Conservation (phyloP, 306 rosid species). For the Rubus parviflorus region DNA sequence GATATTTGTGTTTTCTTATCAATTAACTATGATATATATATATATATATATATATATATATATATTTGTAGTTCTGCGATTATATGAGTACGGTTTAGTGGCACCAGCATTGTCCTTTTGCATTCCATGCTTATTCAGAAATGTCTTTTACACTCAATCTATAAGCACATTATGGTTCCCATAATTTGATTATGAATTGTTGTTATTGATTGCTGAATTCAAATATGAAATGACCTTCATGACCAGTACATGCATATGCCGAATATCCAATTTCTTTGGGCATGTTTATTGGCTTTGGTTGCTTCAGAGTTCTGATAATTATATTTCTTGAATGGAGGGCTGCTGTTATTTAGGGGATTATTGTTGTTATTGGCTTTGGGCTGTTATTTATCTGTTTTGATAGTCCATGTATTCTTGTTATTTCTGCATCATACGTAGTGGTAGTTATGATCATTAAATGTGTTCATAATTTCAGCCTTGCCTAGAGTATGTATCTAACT, state of each 20-base stretch:
- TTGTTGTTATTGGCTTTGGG: no score
- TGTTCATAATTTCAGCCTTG: no score
- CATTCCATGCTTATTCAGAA: conserved; percentile 13
- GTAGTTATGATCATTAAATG: no score
- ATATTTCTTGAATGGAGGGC: background rate
- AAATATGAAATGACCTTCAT: conserved; percentile 4
- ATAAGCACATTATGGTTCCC: background rate
- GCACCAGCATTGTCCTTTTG: conserved; percentile 10
- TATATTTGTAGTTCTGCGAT: background rate
- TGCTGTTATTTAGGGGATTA: background rate
- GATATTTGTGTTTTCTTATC: no score
- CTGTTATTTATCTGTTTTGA: no score
- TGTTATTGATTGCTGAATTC: background rate
- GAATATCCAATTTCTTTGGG: background rate
- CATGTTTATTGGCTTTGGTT: background rate
- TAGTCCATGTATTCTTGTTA: no score
- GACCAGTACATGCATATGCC: background rate
- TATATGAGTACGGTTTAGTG: conserved; percentile 23
- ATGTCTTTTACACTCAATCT: background rate
- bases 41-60: no score
- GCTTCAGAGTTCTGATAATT: background rate
- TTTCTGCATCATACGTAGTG: no score
- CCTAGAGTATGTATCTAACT: no score
- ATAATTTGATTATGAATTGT: background rate
- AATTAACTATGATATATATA: no score